Conservation (phyloP, 345 rosid species). For the Jatropha curcas region DNA sequence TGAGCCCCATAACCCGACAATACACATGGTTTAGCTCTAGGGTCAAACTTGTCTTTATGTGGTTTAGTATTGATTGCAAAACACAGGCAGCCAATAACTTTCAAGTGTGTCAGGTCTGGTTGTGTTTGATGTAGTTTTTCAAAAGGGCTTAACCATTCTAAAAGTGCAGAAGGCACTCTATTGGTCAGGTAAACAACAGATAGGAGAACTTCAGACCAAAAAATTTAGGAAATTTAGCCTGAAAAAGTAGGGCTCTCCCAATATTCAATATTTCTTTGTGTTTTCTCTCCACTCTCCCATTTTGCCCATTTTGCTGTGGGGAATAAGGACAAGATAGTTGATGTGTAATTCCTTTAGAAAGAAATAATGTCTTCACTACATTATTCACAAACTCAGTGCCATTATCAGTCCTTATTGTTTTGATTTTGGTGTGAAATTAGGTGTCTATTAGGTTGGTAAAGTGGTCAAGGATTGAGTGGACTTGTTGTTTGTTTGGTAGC, state of each 20-base stretch:
- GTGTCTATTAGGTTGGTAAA: too few species aligned
- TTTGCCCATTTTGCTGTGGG: background rate
- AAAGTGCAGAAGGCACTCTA: too few species aligned
- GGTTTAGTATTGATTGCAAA: too few species aligned
- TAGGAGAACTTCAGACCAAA: background rate
- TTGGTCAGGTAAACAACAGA: too few species aligned
- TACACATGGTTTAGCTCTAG: too few species aligned
- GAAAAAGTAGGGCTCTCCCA: background rate
- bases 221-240: background rate
- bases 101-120: background rate
- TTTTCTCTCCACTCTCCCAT: background rate
- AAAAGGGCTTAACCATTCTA: too few species aligned
- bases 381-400: background rate
- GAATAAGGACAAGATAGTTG: background rate
- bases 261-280: background rate
- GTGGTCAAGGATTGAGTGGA: too few species aligned
- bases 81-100: too few species aligned
- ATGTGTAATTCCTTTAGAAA: background rate
- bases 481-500: too few species aligned
- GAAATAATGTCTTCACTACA: too few species aligned
- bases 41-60: too few species aligned
- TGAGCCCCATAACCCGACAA: too few species aligned
- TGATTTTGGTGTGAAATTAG: background rate
- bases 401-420: background rate
- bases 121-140: background rate